phyloP scores from a whole-genome alignment of 371 early-diverging fungal species.

The Smittium culicis region DNA sequence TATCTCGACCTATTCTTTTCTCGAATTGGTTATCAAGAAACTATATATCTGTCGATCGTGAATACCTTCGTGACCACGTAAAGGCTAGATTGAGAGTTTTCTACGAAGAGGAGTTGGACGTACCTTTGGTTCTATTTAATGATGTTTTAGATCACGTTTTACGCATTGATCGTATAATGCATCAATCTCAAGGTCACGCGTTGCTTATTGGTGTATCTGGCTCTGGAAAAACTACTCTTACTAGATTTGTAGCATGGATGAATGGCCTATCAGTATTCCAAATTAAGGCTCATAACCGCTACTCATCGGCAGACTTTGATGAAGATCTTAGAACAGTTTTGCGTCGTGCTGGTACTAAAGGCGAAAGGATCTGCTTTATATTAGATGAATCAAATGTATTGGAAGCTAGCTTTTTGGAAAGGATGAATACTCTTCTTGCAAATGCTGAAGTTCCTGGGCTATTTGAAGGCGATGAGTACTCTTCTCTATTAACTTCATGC shows the following conservation, averaged over 20 bases:
- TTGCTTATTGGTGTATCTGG: constrained; percentile 95
- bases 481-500: constrained; percentile 86
- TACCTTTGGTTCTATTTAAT: constrained; percentile 87
- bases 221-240: constrained; percentile 89
- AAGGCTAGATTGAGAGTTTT: constrained; percentile 92
- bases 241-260: constrained; percentile 98
- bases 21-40: constrained; percentile 93
- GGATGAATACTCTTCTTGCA: constrained; percentile 97
- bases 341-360: constrained; percentile 86
- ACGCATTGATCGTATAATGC: constrained; percentile 95
- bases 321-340: constrained; percentile 87
- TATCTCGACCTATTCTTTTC: constrained; percentile 86
- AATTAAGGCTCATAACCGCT: constrained; percentile 91
- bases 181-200: constrained; percentile 95
- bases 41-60: constrained; percentile 79
- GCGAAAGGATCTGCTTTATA: constrained; percentile 95
- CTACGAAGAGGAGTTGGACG: constrained; percentile 97
- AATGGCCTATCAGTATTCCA: constrained; percentile 93
- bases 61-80: constrained; percentile 80
- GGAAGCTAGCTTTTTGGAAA: constrained; percentile 91
- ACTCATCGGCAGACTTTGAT: constrained; percentile 92
- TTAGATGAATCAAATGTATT: constrained; percentile 96
- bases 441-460: constrained; percentile 97
- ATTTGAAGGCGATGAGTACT: constrained; percentile 96
- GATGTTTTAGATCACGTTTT: constrained; percentile 95